These are phyloP conservation scores for Clonostachys byssicola DNA, from an alignment of 2,329 filamentous ascomycete species.

Conservation along the genomic window DNA sequence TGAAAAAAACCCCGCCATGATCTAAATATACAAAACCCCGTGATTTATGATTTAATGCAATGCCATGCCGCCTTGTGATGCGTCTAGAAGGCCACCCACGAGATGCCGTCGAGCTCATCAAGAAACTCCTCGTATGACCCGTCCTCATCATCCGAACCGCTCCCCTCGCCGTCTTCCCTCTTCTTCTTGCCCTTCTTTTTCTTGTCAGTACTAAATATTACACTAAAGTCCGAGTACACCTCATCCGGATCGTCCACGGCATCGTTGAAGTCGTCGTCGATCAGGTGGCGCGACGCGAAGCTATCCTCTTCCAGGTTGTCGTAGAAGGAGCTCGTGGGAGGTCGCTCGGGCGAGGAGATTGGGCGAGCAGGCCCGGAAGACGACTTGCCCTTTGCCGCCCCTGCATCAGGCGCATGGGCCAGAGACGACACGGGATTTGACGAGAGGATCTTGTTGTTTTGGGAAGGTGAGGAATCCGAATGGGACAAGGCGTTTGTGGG, in stretches of 20 bases:
- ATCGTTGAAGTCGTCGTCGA: constrained; percentile 39
- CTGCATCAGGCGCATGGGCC: no score
- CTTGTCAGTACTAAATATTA: constrained; percentile 36
- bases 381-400: no score
- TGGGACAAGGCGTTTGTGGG: no score
- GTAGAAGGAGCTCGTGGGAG: constrained; percentile 10
- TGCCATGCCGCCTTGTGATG: no score
- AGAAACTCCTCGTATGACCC: constrained; percentile 50
- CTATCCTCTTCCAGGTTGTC: constrained; percentile 38
- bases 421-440: no score
- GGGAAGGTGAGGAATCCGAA: no score
- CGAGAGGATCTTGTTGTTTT: no score
- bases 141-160: constrained; percentile 23
- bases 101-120: constrained; percentile 52
- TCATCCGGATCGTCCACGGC: constrained; percentile 37
- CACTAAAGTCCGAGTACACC: constrained; percentile 51
- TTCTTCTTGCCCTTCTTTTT: constrained; percentile 17
- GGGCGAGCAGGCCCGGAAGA: constrained; percentile 4
- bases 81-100: constrained; percentile 25
- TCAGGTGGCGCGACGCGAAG: constrained; percentile 41
- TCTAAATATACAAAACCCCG: no score
- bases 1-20: no score
- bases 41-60: no score
- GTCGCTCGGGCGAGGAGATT: constrained; percentile 27
- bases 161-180: constrained; percentile 9